phyloP scores from a whole-genome alignment of 441 rosid genomes.

The Eugenia klotzschiana region DNA sequence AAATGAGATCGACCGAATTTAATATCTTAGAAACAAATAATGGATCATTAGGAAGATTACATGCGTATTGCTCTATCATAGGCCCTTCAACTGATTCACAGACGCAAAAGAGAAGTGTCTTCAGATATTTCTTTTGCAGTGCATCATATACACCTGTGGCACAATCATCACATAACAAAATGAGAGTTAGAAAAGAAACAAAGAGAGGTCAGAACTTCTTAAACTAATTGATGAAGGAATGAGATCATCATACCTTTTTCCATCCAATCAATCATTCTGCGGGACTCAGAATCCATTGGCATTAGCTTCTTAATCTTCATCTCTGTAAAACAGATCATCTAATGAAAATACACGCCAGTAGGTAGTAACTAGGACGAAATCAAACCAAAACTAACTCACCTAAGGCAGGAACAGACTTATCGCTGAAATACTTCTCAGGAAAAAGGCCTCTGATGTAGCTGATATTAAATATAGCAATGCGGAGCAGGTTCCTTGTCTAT shows the following conservation, averaged over 20 bases:
- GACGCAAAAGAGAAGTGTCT: constrained; percentile 57
- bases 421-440: constrained; percentile 89
- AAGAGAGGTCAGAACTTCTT: background rate
- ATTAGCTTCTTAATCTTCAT: constrained; percentile 94
- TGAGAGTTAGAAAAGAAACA: background rate
- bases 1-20: background rate
- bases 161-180: background rate
- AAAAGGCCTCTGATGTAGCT: constrained; percentile 94
- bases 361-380: background rate
- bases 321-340: constrained; percentile 26
- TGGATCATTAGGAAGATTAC: constrained; percentile 20
- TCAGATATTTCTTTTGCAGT: constrained; percentile 74
- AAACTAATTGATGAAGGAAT: background rate
- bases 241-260: constrained; percentile 46
- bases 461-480: constrained; percentile 87
- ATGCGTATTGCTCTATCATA: constrained; percentile 82
- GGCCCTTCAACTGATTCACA: constrained; percentile 54
- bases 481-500: constrained; percentile 80
- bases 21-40: background rate
- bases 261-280: constrained; percentile 94
- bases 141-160: constrained; percentile 80
- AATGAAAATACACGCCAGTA: background rate
- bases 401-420: constrained; percentile 85
- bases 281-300: constrained; percentile 93
- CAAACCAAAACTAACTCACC: constrained; percentile 16